Evolutionary conservation across 441 rosid genomes (phyloP).

Genomic region (Brassica hybrid): DNA sequence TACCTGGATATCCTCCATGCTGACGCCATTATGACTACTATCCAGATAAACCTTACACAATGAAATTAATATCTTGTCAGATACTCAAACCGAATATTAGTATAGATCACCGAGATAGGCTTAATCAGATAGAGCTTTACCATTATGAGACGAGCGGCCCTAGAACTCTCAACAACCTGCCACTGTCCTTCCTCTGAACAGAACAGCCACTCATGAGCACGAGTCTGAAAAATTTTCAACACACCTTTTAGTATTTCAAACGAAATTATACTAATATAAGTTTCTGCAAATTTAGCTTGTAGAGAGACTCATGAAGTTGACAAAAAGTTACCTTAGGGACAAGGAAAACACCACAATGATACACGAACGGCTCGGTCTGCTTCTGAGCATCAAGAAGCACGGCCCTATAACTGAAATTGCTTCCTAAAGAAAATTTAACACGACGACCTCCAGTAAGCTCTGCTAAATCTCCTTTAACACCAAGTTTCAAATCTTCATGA

Average conservation of each 20-base stretch:
- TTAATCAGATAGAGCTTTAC: conserved; percentile 46
- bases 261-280: conserved; percentile 12
- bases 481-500: conserved; percentile 76
- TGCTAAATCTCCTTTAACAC: conserved; percentile 66
- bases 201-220: conserved; percentile 95
- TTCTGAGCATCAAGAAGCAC: conserved; percentile 81
- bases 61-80: not conserved
- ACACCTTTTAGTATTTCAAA: conserved; percentile 46
- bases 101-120: conserved; percentile 6
- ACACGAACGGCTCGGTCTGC: conserved; percentile 50
- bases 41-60: conserved; percentile 72
- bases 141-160: conserved; percentile 91
- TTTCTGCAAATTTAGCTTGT: not conserved
- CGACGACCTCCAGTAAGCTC: conserved; percentile 66
- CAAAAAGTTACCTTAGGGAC: conserved; percentile 76
- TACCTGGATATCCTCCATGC: conserved; percentile 92
- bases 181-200: conserved; percentile 98
- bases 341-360: conserved; percentile 81
- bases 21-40: conserved; percentile 54
- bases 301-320: not conserved
- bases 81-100: too few relatives aligned
- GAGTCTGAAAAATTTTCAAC: conserved; percentile 65
- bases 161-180: conserved; percentile 81
- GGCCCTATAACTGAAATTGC: conserved; percentile 67
- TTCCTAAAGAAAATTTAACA: conserved; percentile 65